phyloP scores from a whole-genome alignment of 1,139 yeast species.

The Candida sojae region DNA sequence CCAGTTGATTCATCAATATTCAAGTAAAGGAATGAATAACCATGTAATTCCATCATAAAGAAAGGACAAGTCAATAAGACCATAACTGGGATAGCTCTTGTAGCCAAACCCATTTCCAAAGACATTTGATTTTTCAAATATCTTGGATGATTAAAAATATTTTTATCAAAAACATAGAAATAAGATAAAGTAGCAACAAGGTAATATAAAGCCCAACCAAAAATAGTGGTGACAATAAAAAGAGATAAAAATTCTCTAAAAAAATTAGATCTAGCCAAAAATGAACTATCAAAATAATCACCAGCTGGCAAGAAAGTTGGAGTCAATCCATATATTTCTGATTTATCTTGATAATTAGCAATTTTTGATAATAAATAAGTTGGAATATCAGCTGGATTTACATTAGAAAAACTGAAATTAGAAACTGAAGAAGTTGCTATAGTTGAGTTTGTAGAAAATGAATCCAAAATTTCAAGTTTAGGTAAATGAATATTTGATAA shows the following conservation, averaged over 20 bases:
- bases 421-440: constrained; percentile 2
- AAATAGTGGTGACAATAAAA: constrained; percentile 70
- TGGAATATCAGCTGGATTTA: constrained; percentile 15
- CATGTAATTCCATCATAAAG: constrained; percentile 80
- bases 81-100: constrained; percentile 85
- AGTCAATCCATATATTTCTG: constrained; percentile 40
- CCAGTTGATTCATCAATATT: constrained; percentile 61
- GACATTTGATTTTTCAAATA: constrained; percentile 90
- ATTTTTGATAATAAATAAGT: constrained; percentile 17
- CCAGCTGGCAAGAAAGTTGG: constrained; percentile 46
- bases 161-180: constrained; percentile 76
- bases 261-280: constrained; percentile 69
- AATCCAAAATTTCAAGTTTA: constrained; percentile 3
- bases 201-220: constrained; percentile 83
- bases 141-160: constrained; percentile 92
- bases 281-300: constrained; percentile 57
- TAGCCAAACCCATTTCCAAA: constrained; percentile 77
- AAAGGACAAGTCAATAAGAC: constrained; percentile 85
- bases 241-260: constrained; percentile 71
- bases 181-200: constrained; percentile 77
- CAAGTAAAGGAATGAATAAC: constrained; percentile 78
- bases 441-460: constrained; percentile 7
- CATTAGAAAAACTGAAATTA: constrained; percentile 7
- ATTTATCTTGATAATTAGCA: constrained; percentile 28
- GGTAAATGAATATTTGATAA: constrained; percentile 8